Base-by-base conservation (phyloP, 1,139 yeast species). In the Geotrichum histeridarum region DNA sequence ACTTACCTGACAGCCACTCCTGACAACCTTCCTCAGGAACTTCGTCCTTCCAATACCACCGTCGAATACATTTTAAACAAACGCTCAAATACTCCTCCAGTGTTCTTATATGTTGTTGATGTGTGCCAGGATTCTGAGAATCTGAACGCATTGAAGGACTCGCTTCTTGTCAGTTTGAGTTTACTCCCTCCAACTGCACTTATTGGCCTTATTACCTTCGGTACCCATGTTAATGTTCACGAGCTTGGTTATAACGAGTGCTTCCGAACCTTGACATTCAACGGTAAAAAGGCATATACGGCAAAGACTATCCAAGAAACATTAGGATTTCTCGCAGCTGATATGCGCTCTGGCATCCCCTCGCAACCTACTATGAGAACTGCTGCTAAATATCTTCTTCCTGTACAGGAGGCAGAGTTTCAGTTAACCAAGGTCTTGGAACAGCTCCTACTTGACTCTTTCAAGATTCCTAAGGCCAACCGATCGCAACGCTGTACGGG, bases 31-130 rank as follows among this genome's bases (percentile, higher is more conserved):
- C 71, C 71, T 1, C 55, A 57, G n/a, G 70, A 68, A 52, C 54
- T 66, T 18, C 64, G 67, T 36, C 78, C 80, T 0, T 72, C 70
- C 36, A 70, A 73, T 42, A 67, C 83, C 7, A 81, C 90, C 1
- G 74, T 84, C 17, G 93, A 86, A 65, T 86, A 84, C 63, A 64
- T 75, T 8, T 72, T 85, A 22, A 79, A 81, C 0, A 73, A 78
- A 43, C 59, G 58, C 0, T 72, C 75, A 30, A 67, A 69, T 14
- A 67, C 74, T 6, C 65, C 69, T 4, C 74, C 74, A 1, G 75
- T 84, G 5, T 84, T 81, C 64, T 64, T 84, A 37, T 83, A 76
- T 61, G 82, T 84, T n/a, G 81, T 86, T 31, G 94, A 86, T 67
- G 76, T 85, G 0, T 81, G 88, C 61, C 72, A 80, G 51, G 84